Percentiles rank a stretch among this genome's conserved stretches.
These are phyloP conservation scores for Epichloe scottii DNA, from an alignment of 2,329 filamentous ascomycete species.

Conservation along the genomic window DNA sequence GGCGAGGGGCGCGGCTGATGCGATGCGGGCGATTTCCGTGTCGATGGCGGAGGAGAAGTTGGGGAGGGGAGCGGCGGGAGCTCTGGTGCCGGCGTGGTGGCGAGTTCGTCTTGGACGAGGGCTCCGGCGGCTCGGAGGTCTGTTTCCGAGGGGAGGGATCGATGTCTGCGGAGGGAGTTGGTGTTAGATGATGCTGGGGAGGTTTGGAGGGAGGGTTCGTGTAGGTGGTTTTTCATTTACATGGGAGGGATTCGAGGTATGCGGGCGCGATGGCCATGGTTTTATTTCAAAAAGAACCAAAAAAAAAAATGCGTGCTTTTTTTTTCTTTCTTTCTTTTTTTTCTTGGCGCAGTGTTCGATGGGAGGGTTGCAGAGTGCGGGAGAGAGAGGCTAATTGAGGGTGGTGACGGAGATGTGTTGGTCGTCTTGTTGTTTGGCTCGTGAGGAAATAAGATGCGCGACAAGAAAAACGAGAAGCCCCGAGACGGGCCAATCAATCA, in stretches of 20 bases:
- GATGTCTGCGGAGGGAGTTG: slow-evolving; percentile 47
- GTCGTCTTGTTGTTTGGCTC: too few species aligned
- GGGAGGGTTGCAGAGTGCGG: not conserved
- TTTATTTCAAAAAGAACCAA: too few species aligned
- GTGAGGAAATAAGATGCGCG: too few species aligned
- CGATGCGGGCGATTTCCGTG: slow-evolving; percentile 36
- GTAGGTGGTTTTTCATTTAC: slow-evolving; percentile 28
- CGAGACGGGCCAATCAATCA: too few species aligned
- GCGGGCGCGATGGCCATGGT: slow-evolving; percentile 20
- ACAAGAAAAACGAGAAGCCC: too few species aligned
- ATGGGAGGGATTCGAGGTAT: slow-evolving; percentile 69
- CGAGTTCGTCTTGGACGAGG: slow-evolving; percentile 53
- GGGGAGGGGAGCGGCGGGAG: not conserved
- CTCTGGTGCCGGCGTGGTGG: not conserved
- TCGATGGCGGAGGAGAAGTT: not conserved
- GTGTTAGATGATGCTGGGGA: too few species aligned
- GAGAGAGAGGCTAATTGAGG: too few species aligned
- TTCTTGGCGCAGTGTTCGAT: not conserved
- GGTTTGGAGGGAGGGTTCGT: too few species aligned
- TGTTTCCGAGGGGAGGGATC: slow-evolving; percentile 53
- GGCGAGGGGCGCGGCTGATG: slow-evolving; percentile 26
- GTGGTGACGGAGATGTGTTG: too few species aligned
- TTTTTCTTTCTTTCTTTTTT: too few species aligned
- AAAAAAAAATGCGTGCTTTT: too few species aligned
- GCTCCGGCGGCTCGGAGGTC: slow-evolving; percentile 54